Conservation (phyloP, 768 basidiomycete species). For the Imleria badia region DNA sequence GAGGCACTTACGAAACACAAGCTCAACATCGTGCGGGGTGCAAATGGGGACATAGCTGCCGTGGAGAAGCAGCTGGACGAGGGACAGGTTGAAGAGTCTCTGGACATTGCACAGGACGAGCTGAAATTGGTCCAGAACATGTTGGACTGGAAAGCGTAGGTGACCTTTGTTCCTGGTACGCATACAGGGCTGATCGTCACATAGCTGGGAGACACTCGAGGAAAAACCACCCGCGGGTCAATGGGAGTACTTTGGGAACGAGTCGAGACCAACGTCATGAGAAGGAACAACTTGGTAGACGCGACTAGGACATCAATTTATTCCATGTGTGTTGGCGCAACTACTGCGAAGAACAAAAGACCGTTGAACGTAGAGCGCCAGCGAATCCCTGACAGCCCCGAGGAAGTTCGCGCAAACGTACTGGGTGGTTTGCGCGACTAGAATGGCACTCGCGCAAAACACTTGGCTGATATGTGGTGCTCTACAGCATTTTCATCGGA, state of each 20-base stretch:
- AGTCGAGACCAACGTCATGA: constrained; percentile 41
- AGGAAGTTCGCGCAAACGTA: constrained; percentile 28
- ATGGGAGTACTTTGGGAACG: constrained; percentile 80
- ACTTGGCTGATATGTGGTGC: no score
- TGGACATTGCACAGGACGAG: constrained; percentile 84
- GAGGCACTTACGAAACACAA: constrained; percentile 84
- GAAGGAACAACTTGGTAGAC: not conserved
- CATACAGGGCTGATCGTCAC: constrained; percentile 3
- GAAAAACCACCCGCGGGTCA: constrained; percentile 80
- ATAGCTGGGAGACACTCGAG: constrained; percentile 86
- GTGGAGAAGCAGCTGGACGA: constrained; percentile 79
- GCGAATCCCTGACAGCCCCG: constrained; percentile 19
- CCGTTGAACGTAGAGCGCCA: not conserved
- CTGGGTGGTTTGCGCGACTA: no score
- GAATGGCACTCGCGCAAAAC: no score
- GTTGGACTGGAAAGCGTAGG: constrained; percentile 96
- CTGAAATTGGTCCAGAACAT: constrained; percentile 74
- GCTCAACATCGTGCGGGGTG: constrained; percentile 67
- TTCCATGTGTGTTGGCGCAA: constrained; percentile 5
- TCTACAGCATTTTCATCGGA: not conserved
- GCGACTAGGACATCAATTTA: not conserved
- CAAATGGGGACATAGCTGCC: constrained; percentile 60
- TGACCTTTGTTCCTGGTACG: constrained; percentile 23
- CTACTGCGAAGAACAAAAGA: constrained; percentile 1
- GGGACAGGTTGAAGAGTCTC: constrained; percentile 83